Base-by-base conservation (phyloP, 345 rosid genomes). In the Moricandia arvensis region DNA sequence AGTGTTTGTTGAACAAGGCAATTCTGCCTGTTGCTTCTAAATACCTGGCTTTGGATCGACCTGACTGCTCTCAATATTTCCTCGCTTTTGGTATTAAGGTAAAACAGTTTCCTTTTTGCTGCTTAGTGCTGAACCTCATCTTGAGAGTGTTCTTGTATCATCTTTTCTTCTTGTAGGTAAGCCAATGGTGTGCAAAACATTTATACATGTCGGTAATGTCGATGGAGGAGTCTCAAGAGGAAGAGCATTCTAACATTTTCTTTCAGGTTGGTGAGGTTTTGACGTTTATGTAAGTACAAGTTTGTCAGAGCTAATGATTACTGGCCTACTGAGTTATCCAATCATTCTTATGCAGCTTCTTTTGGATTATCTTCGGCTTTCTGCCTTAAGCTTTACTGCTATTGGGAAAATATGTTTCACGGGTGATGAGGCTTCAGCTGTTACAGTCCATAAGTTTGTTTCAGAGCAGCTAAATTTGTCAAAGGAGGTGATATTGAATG, bases 131-230 rank as follows among this genome's bases (percentile, higher is more conserved):
- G 24, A 8, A n/a, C 16, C 11, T 75, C 59, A 33, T 6, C 37
- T 64, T 49, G 57, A 15, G 43, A 9, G 2, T 63, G 9, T 61
- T 61, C 34, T 53, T 72, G 3, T 61, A 21, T 76, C 57, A 62
- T 6, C 30, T 54, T 66, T 31, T 18, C 10, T 29, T 78, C 49
- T 71, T 27, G 38, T 68, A 94, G 98, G 97, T 86, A 62, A 80
- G 90, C 75, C 53, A 74, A 59, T 95, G 99, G 97, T 92, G 93
- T 75, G 80, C 87, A 61, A 92, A 91, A 76, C 99, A 95, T 86
- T 74, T 95, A 58, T 85, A 85, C 81, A 95, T 88, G 97, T 90
- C 91, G 62, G 66, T 79, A 8, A 85, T 90, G 93, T 95, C 97
- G 1, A 75, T 83, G 43, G 88, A 83, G 73, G 97, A 87, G 66